These are phyloP conservation scores for Lactarius indigo DNA, from an alignment of 768 basidiomycete species.

Conservation along the genomic window DNA sequence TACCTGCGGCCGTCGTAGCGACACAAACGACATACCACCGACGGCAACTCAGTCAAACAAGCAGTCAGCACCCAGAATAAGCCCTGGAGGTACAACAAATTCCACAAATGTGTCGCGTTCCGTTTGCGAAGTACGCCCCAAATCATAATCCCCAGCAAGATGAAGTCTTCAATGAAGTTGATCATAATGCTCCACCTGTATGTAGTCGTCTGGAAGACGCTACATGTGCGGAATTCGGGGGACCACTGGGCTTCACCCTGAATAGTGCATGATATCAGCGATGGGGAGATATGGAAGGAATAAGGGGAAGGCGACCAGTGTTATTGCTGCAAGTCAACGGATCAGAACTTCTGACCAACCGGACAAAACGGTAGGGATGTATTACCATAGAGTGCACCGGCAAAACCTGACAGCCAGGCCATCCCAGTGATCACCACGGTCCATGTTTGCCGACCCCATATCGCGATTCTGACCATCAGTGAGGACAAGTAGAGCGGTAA, in stretches of 20 bases:
- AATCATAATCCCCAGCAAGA: slow-evolving; percentile 19
- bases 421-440: neutral
- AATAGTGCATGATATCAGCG: neutral
- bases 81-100: slow-evolving; percentile 22
- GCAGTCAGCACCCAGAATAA: slow-evolving; percentile 20
- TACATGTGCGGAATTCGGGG: neutral
- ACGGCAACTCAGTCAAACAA: slow-evolving; percentile 16
- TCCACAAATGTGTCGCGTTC: slow-evolving; percentile 23
- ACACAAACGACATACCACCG: slow-evolving; percentile 7
- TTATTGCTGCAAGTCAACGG: neutral
- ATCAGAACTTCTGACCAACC: neutral
- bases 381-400: slow-evolving; percentile 6
- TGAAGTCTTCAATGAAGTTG: slow-evolving; percentile 15
- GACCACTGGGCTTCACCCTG: slow-evolving; percentile 12
- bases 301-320: slow-evolving; percentile 5
- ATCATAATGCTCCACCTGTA: slow-evolving; percentile 17
- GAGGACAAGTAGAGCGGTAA: neutral
- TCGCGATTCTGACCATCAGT: slow-evolving; percentile 15
- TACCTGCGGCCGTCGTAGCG: neutral
- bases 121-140: slow-evolving; percentile 21
- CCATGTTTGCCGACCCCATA: slow-evolving; percentile 19
- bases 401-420: slow-evolving; percentile 8
- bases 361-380: neutral
- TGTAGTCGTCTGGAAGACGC: neutral
- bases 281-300: neutral